Evolutionary conservation across 2,329 filamentous ascomycete genomes (phyloP).

Genomic region (Tolypocladium nubicola): DNA sequence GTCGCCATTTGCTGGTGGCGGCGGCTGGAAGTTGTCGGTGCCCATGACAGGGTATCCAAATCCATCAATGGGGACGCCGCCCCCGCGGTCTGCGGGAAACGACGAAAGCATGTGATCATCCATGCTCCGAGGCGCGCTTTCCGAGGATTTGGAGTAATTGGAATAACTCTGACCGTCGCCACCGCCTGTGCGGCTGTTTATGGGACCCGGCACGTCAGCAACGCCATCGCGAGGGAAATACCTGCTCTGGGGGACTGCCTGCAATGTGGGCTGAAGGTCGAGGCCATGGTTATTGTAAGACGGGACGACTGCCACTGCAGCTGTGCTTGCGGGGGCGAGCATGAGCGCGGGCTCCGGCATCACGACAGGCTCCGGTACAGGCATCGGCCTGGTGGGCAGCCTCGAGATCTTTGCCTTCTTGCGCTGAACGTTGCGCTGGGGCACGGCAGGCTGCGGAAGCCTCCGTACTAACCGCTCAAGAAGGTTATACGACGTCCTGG

Average conservation of each 20-base stretch:
- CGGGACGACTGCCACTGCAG: neutral
- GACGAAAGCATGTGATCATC: conserved; percentile 1
- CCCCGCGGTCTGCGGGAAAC: neutral
- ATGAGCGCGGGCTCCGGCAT: neutral
- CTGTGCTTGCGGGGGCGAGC: neutral
- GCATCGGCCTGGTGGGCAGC: neutral
- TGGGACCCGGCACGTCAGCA: neutral
- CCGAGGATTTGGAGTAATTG: conserved; percentile 1
- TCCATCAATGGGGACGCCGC: neutral
- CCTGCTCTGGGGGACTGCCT: neutral
- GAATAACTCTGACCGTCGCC: neutral
- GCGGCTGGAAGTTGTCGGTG: neutral
- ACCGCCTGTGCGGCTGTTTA: too few species aligned
- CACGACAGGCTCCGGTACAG: neutral
- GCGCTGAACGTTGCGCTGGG: neutral
- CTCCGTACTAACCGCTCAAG: conserved; percentile 17
- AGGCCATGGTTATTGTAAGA: neutral
- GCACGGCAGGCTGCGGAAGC: conserved; percentile 9
- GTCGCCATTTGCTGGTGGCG: conserved; percentile 1
- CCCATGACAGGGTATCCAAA: neutral
- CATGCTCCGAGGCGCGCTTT: neutral
- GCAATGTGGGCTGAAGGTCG: neutral
- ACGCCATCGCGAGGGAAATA: neutral
- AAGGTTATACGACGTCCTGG: conserved; percentile 23
- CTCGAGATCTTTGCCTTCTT: conserved; percentile 1